Conservation (phyloP, 2,329 filamentous ascomycete genomes). For the Tolypocladium tropicale region DNA sequence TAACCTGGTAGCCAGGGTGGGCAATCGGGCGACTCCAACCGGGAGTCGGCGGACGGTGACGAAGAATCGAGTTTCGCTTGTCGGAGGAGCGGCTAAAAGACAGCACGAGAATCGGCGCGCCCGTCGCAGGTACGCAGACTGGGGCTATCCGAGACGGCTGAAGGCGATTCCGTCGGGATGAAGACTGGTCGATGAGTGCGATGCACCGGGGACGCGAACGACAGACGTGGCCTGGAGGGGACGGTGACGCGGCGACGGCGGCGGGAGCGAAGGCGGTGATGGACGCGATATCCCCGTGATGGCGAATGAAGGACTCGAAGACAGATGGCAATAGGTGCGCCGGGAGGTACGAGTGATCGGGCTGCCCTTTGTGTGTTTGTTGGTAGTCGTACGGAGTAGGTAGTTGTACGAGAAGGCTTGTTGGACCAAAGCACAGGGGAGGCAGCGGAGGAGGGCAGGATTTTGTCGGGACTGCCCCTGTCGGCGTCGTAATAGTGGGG, state of each 20-base stretch:
- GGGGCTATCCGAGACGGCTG: background rate
- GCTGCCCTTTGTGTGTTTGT: background rate
- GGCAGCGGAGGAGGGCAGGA: background rate
- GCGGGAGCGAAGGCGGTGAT: background rate
- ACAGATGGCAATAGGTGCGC: background rate
- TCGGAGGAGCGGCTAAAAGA: background rate
- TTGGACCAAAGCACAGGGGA: background rate
- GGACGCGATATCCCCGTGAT: background rate
- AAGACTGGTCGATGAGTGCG: too few species aligned
- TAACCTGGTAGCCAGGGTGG: slow-evolving; percentile 28
- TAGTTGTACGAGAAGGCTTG: too few species aligned
- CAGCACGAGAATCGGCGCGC: background rate
- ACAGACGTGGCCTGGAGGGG: too few species aligned
- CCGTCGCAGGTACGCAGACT: background rate
- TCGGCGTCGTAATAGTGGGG: background rate
- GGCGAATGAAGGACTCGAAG: background rate
- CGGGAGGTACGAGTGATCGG: background rate
- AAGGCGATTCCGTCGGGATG: background rate
- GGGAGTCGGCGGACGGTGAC: slow-evolving; percentile 18
- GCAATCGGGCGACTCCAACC: slow-evolving; percentile 22
- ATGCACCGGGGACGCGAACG: too few species aligned
- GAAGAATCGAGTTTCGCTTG: background rate
- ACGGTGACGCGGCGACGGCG: background rate
- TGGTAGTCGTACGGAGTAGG: background rate
- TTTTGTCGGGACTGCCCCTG: background rate